These are phyloP conservation scores for Scheffersomyces illinoinensis DNA, from an alignment of 1,139 yeast species.

Conservation along the genomic window DNA sequence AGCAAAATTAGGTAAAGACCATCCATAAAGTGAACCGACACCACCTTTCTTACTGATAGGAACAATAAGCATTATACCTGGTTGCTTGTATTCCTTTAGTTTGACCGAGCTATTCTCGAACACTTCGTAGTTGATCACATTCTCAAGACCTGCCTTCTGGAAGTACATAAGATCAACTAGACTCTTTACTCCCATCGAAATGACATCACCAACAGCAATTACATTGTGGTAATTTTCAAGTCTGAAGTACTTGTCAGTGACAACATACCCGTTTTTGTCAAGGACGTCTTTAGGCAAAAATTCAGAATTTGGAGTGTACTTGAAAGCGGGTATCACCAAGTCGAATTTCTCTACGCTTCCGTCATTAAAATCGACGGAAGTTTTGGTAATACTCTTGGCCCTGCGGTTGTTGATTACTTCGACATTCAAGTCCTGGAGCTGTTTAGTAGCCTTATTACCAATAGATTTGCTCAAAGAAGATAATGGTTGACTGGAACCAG, in stretches of 20 bases:
- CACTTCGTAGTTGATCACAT: constrained; percentile 16
- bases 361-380: constrained; percentile 11
- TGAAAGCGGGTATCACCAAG: constrained; percentile 25
- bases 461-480: constrained; percentile 12
- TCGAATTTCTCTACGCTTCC: constrained; percentile 23
- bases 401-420: constrained; percentile 24
- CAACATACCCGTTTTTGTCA: constrained; percentile 14
- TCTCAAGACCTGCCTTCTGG: constrained; percentile 21
- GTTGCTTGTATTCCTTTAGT: constrained; percentile 13
- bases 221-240: constrained; percentile 26
- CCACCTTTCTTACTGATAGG: constrained; percentile 41
- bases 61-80: constrained; percentile 17
- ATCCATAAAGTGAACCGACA: constrained; percentile 32
- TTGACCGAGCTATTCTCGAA: constrained; percentile 10
- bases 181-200: constrained; percentile 21
- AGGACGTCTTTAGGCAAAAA: constrained; percentile 11
- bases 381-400: constrained; percentile 4
- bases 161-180: constrained; percentile 25
- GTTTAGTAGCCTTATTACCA: constrained; percentile 15
- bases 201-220: constrained; percentile 35
- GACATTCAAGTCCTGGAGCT: constrained; percentile 25
- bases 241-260: constrained; percentile 25
- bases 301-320: constrained; percentile 25
- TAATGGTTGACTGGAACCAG: constrained; percentile 30
- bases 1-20: constrained; percentile 28